Evolutionary conservation across 2,329 filamentous ascomycete genomes (phyloP).

Genomic region (Penicillium glabrum): DNA sequence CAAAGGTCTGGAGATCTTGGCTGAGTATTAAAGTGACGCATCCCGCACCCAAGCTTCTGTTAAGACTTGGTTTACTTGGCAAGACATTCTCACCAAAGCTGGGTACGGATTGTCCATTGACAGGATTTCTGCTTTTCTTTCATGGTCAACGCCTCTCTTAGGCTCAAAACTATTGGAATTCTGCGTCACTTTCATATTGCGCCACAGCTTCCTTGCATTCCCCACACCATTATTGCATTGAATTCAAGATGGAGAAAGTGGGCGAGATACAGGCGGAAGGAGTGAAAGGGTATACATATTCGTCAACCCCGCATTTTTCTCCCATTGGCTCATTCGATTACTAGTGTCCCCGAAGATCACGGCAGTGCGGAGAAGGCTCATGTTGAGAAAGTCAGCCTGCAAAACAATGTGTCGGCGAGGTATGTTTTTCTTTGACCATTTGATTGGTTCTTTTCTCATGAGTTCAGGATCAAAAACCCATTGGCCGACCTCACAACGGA

Average conservation of each 20-base stretch:
- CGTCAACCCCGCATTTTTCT: background rate
- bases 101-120: background rate
- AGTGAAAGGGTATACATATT: background rate
- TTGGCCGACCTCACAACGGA: constrained; percentile 41
- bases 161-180: background rate
- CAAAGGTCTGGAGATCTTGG: background rate
- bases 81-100: background rate
- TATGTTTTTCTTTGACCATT: constrained; percentile 6
- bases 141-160: background rate
- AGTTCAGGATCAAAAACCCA: constrained; percentile 48
- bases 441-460: background rate
- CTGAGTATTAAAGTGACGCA: background rate
- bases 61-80: background rate
- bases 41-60: background rate
- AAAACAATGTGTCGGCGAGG: constrained; percentile 29
- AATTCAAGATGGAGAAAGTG: background rate
- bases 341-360: background rate
- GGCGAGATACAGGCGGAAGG: background rate
- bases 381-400: constrained; percentile 23
- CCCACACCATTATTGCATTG: background rate
- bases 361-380: constrained; percentile 1
- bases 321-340: background rate
- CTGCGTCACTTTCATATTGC: background rate
- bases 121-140: background rate
- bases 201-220: background rate